Percentiles rank a stretch among this genome's conserved stretches.
These are phyloP conservation scores for Penicillium ochrochloron DNA, from an alignment of 495 filamentous ascomycete genomes.

Conservation along the genomic window DNA sequence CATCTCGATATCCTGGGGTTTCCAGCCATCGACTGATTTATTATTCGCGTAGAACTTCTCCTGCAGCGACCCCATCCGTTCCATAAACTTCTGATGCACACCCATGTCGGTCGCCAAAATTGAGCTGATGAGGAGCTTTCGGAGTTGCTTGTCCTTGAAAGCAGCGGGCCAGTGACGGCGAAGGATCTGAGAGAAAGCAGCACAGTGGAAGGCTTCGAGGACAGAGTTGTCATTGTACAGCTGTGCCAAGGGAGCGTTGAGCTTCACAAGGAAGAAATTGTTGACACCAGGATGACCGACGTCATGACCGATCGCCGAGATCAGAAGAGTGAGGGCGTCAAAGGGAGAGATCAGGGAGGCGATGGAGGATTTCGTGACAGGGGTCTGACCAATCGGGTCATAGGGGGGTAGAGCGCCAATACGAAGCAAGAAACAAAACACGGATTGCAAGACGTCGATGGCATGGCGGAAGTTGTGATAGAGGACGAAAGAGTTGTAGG, in stretches of 20 bases:
- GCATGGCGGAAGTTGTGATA: constrained; percentile 99
- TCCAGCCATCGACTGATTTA: constrained; percentile 67
- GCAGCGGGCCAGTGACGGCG: constrained; percentile 88
- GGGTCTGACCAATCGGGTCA: constrained; percentile 29
- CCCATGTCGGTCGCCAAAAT: constrained; percentile 98
- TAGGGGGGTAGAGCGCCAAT: constrained; percentile 79
- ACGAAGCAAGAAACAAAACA: constrained; percentile 87
- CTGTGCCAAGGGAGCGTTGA: constrained; percentile 95
- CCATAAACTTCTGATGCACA: constrained; percentile 95
- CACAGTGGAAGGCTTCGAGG: constrained; percentile 96
- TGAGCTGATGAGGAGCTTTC: constrained; percentile 89
- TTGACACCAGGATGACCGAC: constrained; percentile 98
- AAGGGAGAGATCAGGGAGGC: constrained; percentile 76
- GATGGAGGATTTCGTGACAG: constrained; percentile 60
- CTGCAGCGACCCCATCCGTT: constrained; percentile 75
- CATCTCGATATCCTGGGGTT: constrained; percentile 68
- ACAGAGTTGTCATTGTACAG: constrained; percentile 98
- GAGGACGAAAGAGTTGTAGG: constrained; percentile 95
- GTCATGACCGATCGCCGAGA: constrained; percentile 96
- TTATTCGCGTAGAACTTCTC: constrained; percentile 69
- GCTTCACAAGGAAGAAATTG: constrained; percentile 90
- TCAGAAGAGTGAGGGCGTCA: constrained; percentile 84
- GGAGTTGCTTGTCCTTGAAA: constrained; percentile 73
- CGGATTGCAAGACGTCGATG: constrained; percentile 91
- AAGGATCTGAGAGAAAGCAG: constrained; percentile 94